Evolutionary conservation across 768 basidiomycete genomes (phyloP).

Genomic region (Pleurotus tuoliensis): DNA sequence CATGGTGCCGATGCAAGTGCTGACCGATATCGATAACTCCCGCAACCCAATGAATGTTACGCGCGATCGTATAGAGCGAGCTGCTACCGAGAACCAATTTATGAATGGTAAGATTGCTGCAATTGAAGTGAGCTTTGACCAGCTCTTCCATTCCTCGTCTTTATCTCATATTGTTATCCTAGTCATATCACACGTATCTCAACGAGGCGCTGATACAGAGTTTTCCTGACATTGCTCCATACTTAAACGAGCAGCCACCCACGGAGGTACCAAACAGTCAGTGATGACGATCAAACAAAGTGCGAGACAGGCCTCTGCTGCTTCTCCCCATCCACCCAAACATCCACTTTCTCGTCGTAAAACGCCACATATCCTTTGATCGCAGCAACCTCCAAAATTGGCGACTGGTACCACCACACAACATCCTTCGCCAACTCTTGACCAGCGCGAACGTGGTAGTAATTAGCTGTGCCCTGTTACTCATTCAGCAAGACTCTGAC

Average conservation of each 20-base stretch:
- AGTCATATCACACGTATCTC: constrained; percentile 70
- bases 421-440: constrained; percentile 43
- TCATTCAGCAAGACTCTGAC: background rate
- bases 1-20: constrained; percentile 72
- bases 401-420: constrained; percentile 63
- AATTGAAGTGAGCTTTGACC: constrained; percentile 50
- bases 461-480: constrained; percentile 53
- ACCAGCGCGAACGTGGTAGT: constrained; percentile 45
- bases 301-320: constrained; percentile 28
- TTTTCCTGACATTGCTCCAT: constrained; percentile 61
- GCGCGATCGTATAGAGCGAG: constrained; percentile 73
- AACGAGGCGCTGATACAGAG: constrained; percentile 68
- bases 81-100: constrained; percentile 87
- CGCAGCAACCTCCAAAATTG: constrained; percentile 44
- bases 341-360: constrained; percentile 65
- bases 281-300: background rate
- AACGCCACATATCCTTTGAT: constrained; percentile 54
- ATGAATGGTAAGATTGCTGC: constrained; percentile 88
- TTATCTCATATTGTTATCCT: constrained; percentile 1
- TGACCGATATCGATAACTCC: constrained; percentile 75
- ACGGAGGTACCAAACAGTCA: background rate
- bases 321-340: constrained; percentile 59
- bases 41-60: constrained; percentile 82
- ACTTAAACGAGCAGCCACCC: constrained; percentile 15
- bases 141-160: background rate